These are phyloP conservation scores for Paspalum vaginatum DNA, from an alignment of 176 grass and related monocot genomes.

Conservation along the genomic window DNA sequence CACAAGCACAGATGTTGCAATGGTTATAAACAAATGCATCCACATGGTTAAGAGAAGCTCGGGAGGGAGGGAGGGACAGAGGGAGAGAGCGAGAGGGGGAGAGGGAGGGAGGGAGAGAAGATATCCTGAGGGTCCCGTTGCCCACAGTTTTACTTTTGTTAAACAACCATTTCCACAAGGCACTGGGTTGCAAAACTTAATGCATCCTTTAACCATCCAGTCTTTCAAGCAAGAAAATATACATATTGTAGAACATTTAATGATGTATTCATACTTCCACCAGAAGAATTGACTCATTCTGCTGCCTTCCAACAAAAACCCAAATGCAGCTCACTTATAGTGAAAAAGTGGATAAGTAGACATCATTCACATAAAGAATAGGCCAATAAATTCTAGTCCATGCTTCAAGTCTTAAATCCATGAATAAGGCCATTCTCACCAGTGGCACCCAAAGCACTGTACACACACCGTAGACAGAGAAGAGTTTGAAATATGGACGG, in stretches of 20 bases:
- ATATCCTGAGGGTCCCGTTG: not conserved
- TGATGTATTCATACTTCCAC: not conserved
- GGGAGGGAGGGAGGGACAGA: too few relatives aligned
- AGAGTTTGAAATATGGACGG: too few relatives aligned
- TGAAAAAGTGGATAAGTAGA: not conserved
- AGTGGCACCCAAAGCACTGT: not conserved
- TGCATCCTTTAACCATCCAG: not conserved
- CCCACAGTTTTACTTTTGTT: conserved; percentile 16
- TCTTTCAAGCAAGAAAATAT: not conserved
- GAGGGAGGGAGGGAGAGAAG: too few relatives aligned
- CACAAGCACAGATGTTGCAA: not conserved
- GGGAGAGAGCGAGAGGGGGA: too few relatives aligned
- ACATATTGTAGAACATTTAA: not conserved
- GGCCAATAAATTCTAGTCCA: not conserved
- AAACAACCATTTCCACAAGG: not conserved
- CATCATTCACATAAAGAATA: not conserved
- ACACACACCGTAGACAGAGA: too few relatives aligned
- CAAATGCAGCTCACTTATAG: not conserved
- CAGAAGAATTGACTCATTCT: conserved; percentile 3
- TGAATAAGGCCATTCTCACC: too few relatives aligned
- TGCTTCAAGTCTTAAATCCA: not conserved
- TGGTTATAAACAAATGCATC: not conserved
- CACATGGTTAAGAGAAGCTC: not conserved
- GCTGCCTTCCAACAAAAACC: not conserved
- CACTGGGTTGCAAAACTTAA: not conserved